Base-by-base conservation (phyloP, 345 rosid species). In the Dipteronia dyeriana region DNA sequence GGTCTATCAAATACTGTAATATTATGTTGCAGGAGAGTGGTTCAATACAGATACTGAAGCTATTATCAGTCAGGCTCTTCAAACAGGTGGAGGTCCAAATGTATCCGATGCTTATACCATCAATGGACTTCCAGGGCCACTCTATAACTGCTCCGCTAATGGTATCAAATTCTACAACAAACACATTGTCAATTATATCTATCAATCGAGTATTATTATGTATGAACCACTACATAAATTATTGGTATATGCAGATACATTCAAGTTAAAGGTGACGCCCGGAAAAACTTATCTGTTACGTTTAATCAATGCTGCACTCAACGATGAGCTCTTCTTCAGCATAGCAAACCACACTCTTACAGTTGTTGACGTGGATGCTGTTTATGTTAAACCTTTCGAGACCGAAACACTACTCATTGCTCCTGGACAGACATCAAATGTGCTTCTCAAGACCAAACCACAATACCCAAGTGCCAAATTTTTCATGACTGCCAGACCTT, bases 71-170 rank as follows among this genome's bases (percentile, higher is more conserved):
- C 96, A 92, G 71, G 94, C 97, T 26, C 76, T 91, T 1, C 89
- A 86, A 75, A 89, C 91, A 12, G 94, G 97, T 66, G 92, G 85
- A 54, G 92, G 92, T 47, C 95, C 98, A 64, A 92, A 92, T 85
- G 94, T 91, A 12, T 94, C 94, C 3, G 90, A 92, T 73, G 96
- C 93, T 38, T 92, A 87, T 81, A 90, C 96, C 10, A 84, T 92
- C 72, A 90, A 92, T 74, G 93, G 93, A 19, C 86, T 88, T 69
- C 91, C 96, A 43, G 98, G 98, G 67, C 93, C 91, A 4, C 70
- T 91, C 25, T 89, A 94, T 75, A 92, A 92, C 75, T 92, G 97
- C 82, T 94, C 96, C 1, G 79, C 90, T 22, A 89, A 90, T 69
- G 95, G 95, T 91, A 75, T 9, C 13, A 47, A 4, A 10, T 12